Base-by-base conservation (phyloP, 306 rosid species). In the Cercis canadensis region DNA sequence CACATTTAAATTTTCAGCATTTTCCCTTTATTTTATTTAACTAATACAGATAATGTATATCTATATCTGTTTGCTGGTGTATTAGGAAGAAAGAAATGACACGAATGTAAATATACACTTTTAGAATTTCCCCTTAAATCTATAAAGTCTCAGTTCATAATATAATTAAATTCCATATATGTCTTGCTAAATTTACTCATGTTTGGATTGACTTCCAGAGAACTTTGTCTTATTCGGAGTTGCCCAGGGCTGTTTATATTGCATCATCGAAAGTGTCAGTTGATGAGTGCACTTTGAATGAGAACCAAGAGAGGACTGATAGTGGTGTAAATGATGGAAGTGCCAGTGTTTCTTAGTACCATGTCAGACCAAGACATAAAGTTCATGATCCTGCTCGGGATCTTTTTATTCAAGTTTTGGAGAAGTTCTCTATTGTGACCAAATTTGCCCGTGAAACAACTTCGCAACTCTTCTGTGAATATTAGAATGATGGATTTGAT, bases 381-480 rank as follows among this genome's bases (percentile, higher is more conserved):
- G 72, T 15, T 66, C 82, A 92, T 15, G 97, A 92, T 85, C 97
- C 98, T 78, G 75, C 87, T 56, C 84, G 89, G 56, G 93, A 88
- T 67, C 76, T 95, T 78, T 92, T 97, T 68, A 91, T 95, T 78
- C 96, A 95, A 64, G 96, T 91, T 60, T 74, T 91, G 80, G 97
- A 95, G 87, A 95, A 91, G 65, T 94, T 94, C 81, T 95, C 99
- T 78, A 96, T 95, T 7, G 97, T 95, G 65, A 95, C 99, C 41
- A 95, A 66, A 87, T 95, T 95, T 89, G 97, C 99, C 58, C 95
- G 99, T 16, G 99, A 95, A 58, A 91, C 99, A 86, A 91, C 99
- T 69, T 91, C 99, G 6, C 99, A 95, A 85, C 88, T 91, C 43
- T 95, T 37, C 43, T 5, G 97, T 75, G 99, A 93, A 55, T 69